Evolutionary conservation across 2,329 filamentous ascomycete species (phyloP).

Genomic region (Dryadomyces quercivorus): DNA sequence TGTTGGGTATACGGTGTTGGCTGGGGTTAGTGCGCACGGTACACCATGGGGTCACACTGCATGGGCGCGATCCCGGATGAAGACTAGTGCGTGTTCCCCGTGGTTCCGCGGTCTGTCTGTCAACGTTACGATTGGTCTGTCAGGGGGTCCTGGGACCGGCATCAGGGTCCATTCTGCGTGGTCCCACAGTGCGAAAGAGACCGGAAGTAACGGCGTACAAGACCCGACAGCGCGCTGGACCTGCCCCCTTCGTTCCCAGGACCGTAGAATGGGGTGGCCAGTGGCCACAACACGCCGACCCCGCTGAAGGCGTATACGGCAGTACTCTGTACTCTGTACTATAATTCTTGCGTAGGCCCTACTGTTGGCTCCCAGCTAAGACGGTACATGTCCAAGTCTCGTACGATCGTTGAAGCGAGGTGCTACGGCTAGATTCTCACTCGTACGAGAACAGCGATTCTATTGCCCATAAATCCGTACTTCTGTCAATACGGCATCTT

Average conservation of each 20-base stretch:
- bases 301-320: no score
- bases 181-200: not conserved
- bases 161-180: not conserved
- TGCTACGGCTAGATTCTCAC: no score
- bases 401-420: no score
- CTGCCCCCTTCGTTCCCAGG: not conserved
- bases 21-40: not conserved
- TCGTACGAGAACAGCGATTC: no score
- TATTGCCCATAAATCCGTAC: no score
- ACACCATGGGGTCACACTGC: not conserved
- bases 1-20: not conserved
- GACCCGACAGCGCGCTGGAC: not conserved
- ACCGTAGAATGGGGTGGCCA: not conserved
- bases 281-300: not conserved
- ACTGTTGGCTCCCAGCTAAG: no score
- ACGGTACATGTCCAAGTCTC: no score
- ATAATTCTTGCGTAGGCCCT: no score
- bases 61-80: not conserved
- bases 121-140: not conserved
- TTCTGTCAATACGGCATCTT: no score
- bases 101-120: not conserved
- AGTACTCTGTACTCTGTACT: no score
- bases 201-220: not conserved
- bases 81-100: not conserved
- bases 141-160: not conserved